phyloP scores from a whole-genome alignment of 495 filamentous ascomycete species.

The Penicillium longicatenatum region DNA sequence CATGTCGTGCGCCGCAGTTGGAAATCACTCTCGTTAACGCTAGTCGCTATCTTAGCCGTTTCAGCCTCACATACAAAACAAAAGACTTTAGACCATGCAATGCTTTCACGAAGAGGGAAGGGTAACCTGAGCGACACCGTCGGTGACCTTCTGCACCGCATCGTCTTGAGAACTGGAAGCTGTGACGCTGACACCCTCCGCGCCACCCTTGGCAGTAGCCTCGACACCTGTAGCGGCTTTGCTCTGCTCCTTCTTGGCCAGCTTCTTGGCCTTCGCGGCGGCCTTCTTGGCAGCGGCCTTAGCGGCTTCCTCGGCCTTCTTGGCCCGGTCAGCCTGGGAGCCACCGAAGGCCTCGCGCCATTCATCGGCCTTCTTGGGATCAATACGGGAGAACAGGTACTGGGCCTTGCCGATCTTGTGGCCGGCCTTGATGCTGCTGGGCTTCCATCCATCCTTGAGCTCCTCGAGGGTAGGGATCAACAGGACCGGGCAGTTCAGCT shows the following conservation, averaged over 20 bases:
- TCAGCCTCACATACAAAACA: neutral
- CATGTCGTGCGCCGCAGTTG: constrained; percentile 12
- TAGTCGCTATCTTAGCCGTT: neutral
- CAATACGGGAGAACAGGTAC: constrained; percentile 83
- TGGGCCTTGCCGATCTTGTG: constrained; percentile 81
- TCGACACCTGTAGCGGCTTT: constrained; percentile 41
- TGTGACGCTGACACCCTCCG: constrained; percentile 24
- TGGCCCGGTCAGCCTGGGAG: constrained; percentile 60
- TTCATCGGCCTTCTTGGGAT: constrained; percentile 76
- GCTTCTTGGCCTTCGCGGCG: constrained; percentile 58
- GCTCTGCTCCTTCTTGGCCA: constrained; percentile 64
- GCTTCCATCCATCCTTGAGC: constrained; percentile 58
- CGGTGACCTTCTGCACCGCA: constrained; percentile 41
- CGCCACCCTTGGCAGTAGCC: constrained; percentile 40
- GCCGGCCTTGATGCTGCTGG: constrained; percentile 61
- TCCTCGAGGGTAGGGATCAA: constrained; percentile 60
- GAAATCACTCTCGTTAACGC: neutral
- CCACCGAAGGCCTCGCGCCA: constrained; percentile 85
- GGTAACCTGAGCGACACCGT: constrained; percentile 45
- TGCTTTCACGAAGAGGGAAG: constrained; percentile 37
- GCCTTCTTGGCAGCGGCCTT: constrained; percentile 56
- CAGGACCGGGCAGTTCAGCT: constrained; percentile 66
- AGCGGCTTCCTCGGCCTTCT: constrained; percentile 69
- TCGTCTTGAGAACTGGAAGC: constrained; percentile 30
- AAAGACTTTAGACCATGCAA: neutral